Conservation (phyloP, 345 rosid genomes). For the Nasturtium officinale region DNA sequence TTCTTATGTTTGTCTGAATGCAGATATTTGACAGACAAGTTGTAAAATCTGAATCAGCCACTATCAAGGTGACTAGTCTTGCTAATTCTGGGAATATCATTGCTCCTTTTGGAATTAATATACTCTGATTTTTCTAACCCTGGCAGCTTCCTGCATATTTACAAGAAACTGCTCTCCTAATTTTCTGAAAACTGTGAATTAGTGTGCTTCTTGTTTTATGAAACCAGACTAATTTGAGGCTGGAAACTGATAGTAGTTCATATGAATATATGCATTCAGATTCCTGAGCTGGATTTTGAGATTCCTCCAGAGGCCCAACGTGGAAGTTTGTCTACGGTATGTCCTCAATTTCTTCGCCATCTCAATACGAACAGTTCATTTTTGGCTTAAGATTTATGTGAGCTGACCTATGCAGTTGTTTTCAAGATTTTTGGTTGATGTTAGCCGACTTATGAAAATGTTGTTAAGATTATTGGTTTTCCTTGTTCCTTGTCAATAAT, state of each 20-base stretch:
- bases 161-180: neutral
- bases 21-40: conserved; percentile 79
- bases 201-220: neutral
- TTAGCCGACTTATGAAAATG: neutral
- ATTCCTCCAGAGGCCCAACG: conserved; percentile 96
- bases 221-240: neutral
- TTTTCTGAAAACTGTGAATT: neutral
- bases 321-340: conserved; percentile 90
- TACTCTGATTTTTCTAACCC: neutral
- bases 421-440: no score
- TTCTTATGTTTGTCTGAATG: conserved; percentile 29
- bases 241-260: conserved; percentile 8
- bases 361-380: neutral
- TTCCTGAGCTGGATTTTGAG: conserved; percentile 92
- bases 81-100: neutral
- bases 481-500: neutral
- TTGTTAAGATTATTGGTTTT: no score
- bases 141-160: neutral
- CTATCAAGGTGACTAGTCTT: conserved; percentile 64
- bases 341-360: conserved; percentile 25
- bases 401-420: neutral
- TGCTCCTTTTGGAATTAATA: neutral
- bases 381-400: no score
- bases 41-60: conserved; percentile 92
- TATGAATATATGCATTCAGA: conserved; percentile 48